A percentile compares a stretch with the other conserved stretches of the same genome.
phyloP scores from a whole-genome alignment of 2,329 filamentous ascomycete species.

The Fusarium musae region DNA sequence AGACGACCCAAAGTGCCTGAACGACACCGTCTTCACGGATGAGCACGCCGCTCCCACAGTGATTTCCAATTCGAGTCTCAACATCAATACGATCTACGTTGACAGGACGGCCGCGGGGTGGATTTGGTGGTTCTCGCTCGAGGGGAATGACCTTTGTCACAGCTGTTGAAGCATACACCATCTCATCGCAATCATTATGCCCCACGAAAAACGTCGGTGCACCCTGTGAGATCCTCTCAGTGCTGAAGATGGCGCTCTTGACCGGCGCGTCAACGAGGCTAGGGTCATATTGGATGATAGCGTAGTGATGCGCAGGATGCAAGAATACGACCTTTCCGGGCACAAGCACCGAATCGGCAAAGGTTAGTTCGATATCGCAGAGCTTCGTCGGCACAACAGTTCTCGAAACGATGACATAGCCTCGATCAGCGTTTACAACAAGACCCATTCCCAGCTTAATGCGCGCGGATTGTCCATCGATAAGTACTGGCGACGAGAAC shows the following conservation, averaged over 20 bases:
- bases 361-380: slow-evolving; percentile 94
- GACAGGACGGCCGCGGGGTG: slow-evolving; percentile 91
- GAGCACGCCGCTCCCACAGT: slow-evolving; percentile 93
- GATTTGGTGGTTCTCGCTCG: slow-evolving; percentile 87
- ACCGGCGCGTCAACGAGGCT: slow-evolving; percentile 91
- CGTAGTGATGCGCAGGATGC: slow-evolving; percentile 96
- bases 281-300: slow-evolving; percentile 93
- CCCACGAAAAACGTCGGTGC: slow-evolving; percentile 95
- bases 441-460: slow-evolving; percentile 94
- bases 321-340: slow-evolving; percentile 94
- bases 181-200: slow-evolving; percentile 92
- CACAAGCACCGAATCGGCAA: slow-evolving; percentile 96
- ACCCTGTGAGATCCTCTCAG: slow-evolving; percentile 86
- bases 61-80: slow-evolving; percentile 87
- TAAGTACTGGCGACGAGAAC: slow-evolving; percentile 91
- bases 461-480: slow-evolving; percentile 73
- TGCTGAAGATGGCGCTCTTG: slow-evolving; percentile 84
- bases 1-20: slow-evolving; percentile 94
- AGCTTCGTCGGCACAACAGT: slow-evolving; percentile 95
- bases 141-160: slow-evolving; percentile 98
- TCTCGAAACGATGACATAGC: slow-evolving; percentile 90
- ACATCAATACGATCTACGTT: slow-evolving; percentile 98
- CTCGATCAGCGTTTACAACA: slow-evolving; percentile 95
- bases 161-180: slow-evolving; percentile 92
- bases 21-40: slow-evolving; percentile 90